Evolutionary conservation across 305 asterid genomes (phyloP).

Genomic region (Rubia peregrina): DNA sequence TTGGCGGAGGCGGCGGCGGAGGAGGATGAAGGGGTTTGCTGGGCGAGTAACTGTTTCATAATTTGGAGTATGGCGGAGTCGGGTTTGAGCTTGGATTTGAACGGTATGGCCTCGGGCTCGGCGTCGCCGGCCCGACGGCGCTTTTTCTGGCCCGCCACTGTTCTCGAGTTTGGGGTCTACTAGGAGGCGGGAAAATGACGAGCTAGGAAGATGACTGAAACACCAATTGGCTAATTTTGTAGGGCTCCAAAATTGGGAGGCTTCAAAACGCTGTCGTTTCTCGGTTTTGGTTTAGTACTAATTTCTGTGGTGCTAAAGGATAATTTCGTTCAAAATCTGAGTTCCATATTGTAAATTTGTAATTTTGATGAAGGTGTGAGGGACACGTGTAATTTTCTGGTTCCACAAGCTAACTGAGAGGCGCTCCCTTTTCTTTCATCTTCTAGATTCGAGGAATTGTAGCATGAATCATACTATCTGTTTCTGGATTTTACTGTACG

Average conservation of each 20-base stretch:
- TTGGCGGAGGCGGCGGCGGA: conserved; percentile 34
- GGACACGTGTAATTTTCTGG: not conserved
- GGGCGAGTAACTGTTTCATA: conserved; percentile 37
- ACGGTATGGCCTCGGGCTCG: conserved; percentile 42
- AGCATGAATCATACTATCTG: not conserved
- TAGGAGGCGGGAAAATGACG: conserved; percentile 33
- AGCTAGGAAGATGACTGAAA: not conserved
- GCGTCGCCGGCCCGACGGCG: conserved; percentile 53
- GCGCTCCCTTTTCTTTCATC: not conserved
- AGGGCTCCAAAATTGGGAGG: not conserved
- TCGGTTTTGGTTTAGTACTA: not conserved
- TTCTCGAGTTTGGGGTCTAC: not conserved
- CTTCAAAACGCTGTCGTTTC: not conserved
- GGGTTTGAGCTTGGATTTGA: conserved; percentile 55
- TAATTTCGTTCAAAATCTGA: not conserved
- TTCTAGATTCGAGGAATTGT: not conserved
- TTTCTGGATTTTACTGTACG: not conserved
- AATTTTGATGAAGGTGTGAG: not conserved
- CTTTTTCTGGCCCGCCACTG: conserved; percentile 68
- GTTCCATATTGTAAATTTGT: not conserved
- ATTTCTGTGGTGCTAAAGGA: not conserved
- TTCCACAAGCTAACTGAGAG: not conserved
- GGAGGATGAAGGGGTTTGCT: conserved; percentile 28
- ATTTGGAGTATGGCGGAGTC: conserved; percentile 52
- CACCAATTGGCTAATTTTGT: not conserved